These are phyloP conservation scores for Wickerhamomyces silvicola DNA, from an alignment of 805 yeast genomes.

Conservation along the genomic window DNA sequence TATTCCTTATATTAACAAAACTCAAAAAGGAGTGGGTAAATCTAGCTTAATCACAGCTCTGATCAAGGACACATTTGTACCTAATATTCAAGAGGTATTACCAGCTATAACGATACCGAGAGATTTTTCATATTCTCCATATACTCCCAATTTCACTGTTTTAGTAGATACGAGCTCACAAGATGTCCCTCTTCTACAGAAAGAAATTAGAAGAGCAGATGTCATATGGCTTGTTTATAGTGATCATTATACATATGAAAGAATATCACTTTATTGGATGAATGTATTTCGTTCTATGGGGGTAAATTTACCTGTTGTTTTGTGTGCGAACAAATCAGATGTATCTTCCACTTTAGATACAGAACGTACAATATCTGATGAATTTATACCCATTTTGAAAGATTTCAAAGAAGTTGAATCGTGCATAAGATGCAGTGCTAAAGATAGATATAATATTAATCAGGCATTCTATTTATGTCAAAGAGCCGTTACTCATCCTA, in stretches of 20 bases:
- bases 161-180: constrained; percentile 75
- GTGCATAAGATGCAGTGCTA: constrained; percentile 84
- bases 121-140: constrained; percentile 53
- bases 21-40: constrained; percentile 57
- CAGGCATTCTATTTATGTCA: constrained; percentile 93
- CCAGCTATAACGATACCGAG: constrained; percentile 83
- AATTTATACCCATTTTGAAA: constrained; percentile 75
- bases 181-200: constrained; percentile 53
- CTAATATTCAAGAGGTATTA: constrained; percentile 68
- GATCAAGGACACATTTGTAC: constrained; percentile 74
- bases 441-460: constrained; percentile 73
- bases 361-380: constrained; percentile 55
- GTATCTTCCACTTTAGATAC: constrained; percentile 32
- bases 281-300: constrained; percentile 90
- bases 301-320: constrained; percentile 85
- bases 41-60: constrained; percentile 73
- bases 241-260: constrained; percentile 90
- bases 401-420: constrained; percentile 94
- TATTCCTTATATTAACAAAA: constrained; percentile 2
- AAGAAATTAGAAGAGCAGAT: constrained; percentile 76
- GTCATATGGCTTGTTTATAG: constrained; percentile 93
- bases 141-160: constrained; percentile 59
- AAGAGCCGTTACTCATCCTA: constrained; percentile 86
- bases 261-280: constrained; percentile 91
- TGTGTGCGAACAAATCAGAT: constrained; percentile 81